Percentiles rank a stretch among this genome's conserved stretches.
Evolutionary conservation across 73 alveolate genomes (phyloP).

Genomic region (Paramecium bursaria): DNA sequence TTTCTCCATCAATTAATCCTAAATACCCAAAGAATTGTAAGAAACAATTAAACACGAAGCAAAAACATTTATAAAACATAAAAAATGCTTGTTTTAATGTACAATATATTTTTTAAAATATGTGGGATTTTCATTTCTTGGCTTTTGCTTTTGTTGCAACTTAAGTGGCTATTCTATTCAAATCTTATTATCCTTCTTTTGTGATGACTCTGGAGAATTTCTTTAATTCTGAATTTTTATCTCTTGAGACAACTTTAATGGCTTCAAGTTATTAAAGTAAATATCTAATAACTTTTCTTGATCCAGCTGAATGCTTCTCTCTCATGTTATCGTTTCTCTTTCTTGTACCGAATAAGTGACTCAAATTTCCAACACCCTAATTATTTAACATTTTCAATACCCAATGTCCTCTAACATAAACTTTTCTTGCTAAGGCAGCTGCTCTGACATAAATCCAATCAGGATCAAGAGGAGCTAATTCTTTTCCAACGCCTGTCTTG

Average conservation of each 20-base stretch:
- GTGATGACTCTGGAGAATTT: conserved; percentile 72
- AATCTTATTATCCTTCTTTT: conserved; percentile 74
- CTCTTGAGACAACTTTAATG: conserved; percentile 85
- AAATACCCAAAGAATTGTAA: too few relatives aligned
- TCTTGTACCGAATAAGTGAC: conserved; percentile 87
- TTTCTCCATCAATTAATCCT: too few relatives aligned
- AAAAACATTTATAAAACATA: too few relatives aligned
- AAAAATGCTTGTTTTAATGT: too few relatives aligned
- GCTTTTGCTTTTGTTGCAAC: too few relatives aligned
- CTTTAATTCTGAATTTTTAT: conserved; percentile 66
- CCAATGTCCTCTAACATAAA: conserved; percentile 87
- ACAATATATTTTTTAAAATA: too few relatives aligned
- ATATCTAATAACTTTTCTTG: conserved; percentile 94
- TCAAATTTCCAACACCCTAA: conserved; percentile 67
- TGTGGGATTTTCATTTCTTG: too few relatives aligned
- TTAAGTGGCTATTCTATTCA: conserved; percentile 76
- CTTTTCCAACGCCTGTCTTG: conserved; percentile 89
- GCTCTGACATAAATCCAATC: conserved; percentile 98
- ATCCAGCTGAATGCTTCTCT: conserved; percentile 80
- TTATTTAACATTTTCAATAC: conserved; percentile 77
- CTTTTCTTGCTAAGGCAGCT: conserved; percentile 94
- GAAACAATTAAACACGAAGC: too few relatives aligned
- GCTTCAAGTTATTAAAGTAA: conserved; percentile 87
- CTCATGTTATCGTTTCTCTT: conserved; percentile 85
- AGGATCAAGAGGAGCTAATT: conserved; percentile 90